A percentile compares a stretch with the other conserved stretches of the same genome.
These are phyloP conservation scores for Globomyces sp. DNA, from an alignment of 371 early-diverging fungal species.

Conservation along the genomic window DNA sequence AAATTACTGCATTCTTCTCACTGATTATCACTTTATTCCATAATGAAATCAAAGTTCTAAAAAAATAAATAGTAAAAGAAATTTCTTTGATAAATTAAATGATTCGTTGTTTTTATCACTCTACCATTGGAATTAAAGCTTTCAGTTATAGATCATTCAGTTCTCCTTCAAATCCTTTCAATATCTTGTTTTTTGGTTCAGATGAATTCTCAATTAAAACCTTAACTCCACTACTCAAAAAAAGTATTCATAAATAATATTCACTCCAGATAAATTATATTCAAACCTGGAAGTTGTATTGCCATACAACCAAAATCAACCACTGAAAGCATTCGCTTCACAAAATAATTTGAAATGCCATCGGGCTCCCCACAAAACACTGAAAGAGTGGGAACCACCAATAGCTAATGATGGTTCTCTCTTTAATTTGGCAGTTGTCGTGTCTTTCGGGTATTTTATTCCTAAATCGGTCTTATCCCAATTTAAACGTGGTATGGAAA, in stretches of 20 bases:
- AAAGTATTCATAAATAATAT: constrained; percentile 25
- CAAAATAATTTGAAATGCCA: constrained; percentile 35
- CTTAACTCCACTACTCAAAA: constrained; percentile 57
- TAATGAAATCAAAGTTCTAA: no score
- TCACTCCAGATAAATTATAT: not conserved
- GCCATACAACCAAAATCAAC: constrained; percentile 53
- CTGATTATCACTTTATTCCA: no score
- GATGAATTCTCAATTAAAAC: constrained; percentile 75
- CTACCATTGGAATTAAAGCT: no score
- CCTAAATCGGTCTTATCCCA: constrained; percentile 64
- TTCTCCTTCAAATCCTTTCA: not conserved
- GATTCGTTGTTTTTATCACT: no score
- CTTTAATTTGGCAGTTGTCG: constrained; percentile 86
- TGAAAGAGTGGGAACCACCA: constrained; percentile 43
- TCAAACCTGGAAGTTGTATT: constrained; percentile 12
- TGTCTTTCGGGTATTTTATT: constrained; percentile 90
- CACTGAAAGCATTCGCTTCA: constrained; percentile 43
- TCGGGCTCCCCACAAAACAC: constrained; percentile 40
- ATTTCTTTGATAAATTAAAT: no score
- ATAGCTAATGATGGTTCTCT: constrained; percentile 12
- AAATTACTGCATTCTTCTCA: no score
- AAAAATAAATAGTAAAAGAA: no score
- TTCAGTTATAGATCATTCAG: no score
- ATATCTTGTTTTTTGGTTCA: constrained; percentile 78
- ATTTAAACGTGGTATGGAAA: constrained; percentile 63